Base-by-base conservation (phyloP, 129 eudicot genomes). In the Kitagawia praeruptora region DNA sequence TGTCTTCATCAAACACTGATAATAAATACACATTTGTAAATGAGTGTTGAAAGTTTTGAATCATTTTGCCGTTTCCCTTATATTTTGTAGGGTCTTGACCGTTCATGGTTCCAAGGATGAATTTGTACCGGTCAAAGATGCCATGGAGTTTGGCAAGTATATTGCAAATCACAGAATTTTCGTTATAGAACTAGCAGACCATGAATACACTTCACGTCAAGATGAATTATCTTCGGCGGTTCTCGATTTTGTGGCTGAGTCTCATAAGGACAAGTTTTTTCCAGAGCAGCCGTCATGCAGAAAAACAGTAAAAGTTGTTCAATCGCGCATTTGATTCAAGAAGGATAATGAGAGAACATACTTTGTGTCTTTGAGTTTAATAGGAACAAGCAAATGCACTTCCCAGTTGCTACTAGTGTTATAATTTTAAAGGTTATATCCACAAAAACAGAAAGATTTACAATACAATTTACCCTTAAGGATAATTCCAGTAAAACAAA, bases 141-240 rank as follows among this genome's bases (percentile, higher is more conserved):
- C 90, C 23, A 45, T 73, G 77, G 89, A 87, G 58, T 91, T 93
- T 72, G 86, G 82, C 71, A 87, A 87, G 79, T 46, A 71, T 67
- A 86, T 93, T 74, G 51, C 61, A 3, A 93, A 91, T 84, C 91
- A 89, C 82, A 82, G 77, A 48, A 78, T 93, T 78, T 85, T 80
- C 69, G 87, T 93, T 53, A 77, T 90, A 25, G 81, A 87, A 31
- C 90, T 89, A 81, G 98, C 98, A 74, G 97, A 89, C 82, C 98
- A 93, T 81, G 98, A 89, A 76, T 93, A 70, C 83, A 91, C 94
- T 18, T 83, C 45, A 28, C 89, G 86, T 83, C 92, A 85, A 78
- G 76, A 80, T 75, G 88, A 86, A 76, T 81, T 93, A 69, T 77
- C 85, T 61, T 80, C 89, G n/a, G 25, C 82, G 53, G 97, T 93